Percentiles rank a stretch among this genome's conserved stretches.
Evolutionary conservation across 331 rosid species (phyloP).

Genomic region (Rhamnella rubrinervis): DNA sequence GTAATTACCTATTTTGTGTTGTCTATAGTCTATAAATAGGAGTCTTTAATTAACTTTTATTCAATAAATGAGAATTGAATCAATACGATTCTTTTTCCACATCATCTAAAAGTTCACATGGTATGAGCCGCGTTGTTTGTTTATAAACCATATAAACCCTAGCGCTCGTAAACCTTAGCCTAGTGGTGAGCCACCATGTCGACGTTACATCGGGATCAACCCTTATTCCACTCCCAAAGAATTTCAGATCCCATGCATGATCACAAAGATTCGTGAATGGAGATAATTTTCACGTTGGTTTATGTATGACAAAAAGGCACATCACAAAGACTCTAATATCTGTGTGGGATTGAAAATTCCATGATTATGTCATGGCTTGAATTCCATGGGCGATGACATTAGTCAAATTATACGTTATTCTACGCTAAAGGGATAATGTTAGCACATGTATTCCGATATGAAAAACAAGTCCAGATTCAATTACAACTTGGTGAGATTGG

Average conservation of each 20-base stretch:
- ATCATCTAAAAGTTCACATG: too few relatives aligned
- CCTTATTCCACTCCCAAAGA: too few relatives aligned
- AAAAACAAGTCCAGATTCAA: background rate
- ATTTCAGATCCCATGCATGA: too few relatives aligned
- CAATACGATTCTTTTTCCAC: too few relatives aligned
- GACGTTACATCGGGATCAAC: background rate
- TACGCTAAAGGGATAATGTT: background rate
- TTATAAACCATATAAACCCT: too few relatives aligned
- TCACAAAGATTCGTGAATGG: too few relatives aligned
- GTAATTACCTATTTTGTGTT: too few relatives aligned
- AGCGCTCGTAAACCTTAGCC: too few relatives aligned
- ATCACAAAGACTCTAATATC: background rate
- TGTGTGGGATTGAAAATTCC: slow-evolving; percentile 15
- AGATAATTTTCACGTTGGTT: background rate
- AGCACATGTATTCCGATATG: slow-evolving; percentile 2
- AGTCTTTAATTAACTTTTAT: too few relatives aligned
- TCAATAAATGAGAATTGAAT: too few relatives aligned
- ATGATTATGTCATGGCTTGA: slow-evolving; percentile 14
- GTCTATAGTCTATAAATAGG: too few relatives aligned
- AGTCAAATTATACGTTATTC: background rate
- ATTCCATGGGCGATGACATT: slow-evolving; percentile 9
- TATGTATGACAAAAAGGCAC: background rate
- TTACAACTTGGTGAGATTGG: background rate
- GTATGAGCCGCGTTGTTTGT: too few relatives aligned
- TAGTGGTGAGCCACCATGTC: background rate